A percentile compares a stretch with the other conserved stretches of the same genome.
Evolutionary conservation across 495 filamentous ascomycete genomes (phyloP).

Genomic region (Aspergillus funiculosus): DNA sequence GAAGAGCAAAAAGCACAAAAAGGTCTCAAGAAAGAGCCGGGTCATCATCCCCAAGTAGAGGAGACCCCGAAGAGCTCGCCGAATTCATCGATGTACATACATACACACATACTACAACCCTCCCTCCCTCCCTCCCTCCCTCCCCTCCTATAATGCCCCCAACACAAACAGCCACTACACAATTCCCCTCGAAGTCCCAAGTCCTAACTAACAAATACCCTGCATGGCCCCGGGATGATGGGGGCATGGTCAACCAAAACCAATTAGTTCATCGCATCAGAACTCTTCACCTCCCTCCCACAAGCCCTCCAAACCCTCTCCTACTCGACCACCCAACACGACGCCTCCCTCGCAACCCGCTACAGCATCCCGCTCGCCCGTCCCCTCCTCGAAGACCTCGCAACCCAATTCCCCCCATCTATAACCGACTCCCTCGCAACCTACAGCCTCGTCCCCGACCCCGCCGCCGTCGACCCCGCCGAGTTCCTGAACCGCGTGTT

Average conservation of each 20-base stretch:
- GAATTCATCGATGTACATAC: conserved; percentile 64
- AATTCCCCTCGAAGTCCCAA: too few relatives aligned
- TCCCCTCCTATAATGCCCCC: not conserved
- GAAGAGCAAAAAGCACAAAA: conserved; percentile 38
- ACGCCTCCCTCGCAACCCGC: conserved; percentile 42
- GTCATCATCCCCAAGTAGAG: too few relatives aligned
- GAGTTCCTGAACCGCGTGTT: conserved; percentile 59
- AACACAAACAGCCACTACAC: not conserved
- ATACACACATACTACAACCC: not conserved
- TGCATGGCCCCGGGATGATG: too few relatives aligned
- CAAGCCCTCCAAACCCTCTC: conserved; percentile 51
- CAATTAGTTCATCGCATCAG: conserved; percentile 60
- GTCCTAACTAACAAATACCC: too few relatives aligned
- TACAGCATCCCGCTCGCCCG: conserved; percentile 46
- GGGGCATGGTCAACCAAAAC: too few relatives aligned
- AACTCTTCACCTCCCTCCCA: conserved; percentile 63
- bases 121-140: not conserved
- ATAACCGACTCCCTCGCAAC: conserved; percentile 56
- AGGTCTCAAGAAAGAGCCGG: conserved; percentile 7
- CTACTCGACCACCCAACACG: conserved; percentile 49
- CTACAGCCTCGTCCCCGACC: conserved; percentile 52
- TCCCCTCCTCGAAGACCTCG: conserved; percentile 35
- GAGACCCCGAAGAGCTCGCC: conserved; percentile 59
- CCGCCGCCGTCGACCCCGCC: conserved; percentile 27
- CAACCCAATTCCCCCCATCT: conserved; percentile 42